A percentile compares a stretch with the other conserved stretches of the same genome.
Evolutionary conservation across 441 rosid species (phyloP).

Genomic region (Aleurites moluccanus): DNA sequence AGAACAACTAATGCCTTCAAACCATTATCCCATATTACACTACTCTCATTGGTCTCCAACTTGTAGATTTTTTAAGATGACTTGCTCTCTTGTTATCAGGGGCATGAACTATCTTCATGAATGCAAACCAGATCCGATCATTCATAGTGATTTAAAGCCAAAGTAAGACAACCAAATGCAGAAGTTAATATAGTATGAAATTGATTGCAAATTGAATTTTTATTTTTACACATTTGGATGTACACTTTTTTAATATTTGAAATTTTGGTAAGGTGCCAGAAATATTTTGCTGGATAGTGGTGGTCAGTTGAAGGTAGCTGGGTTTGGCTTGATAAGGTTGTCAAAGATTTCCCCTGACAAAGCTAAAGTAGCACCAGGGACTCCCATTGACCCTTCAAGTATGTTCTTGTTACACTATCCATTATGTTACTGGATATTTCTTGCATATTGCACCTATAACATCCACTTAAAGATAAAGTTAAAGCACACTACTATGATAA

Average conservation of each 20-base stretch:
- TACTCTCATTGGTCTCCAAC: background rate
- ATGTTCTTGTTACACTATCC: constrained; percentile 29
- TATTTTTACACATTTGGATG: constrained; percentile 26
- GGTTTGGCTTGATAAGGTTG: constrained; percentile 78
- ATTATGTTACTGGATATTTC: background rate
- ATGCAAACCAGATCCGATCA: constrained; percentile 93
- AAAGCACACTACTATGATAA: background rate
- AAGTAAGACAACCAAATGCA: constrained; percentile 77
- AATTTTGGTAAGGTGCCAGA: constrained; percentile 98
- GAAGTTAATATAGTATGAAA: constrained; percentile 35
- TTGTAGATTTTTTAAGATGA: constrained; percentile 20
- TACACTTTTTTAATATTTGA: constrained; percentile 63
- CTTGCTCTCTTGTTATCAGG: constrained; percentile 54
- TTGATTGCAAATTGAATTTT: constrained; percentile 21
- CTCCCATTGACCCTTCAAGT: constrained; percentile 58
- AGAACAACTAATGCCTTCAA: background rate
- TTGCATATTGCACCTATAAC: background rate
- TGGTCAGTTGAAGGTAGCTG: constrained; percentile 79
- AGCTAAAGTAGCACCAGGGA: constrained; percentile 54
- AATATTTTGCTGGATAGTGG: constrained; percentile 96
- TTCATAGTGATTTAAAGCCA: constrained; percentile 90
- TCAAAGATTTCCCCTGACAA: constrained; percentile 60
- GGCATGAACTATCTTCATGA: constrained; percentile 98
- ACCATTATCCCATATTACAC: background rate
- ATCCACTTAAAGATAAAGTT: background rate